A percentile compares a stretch with the other conserved stretches of the same genome.
phyloP scores from a whole-genome alignment of 495 filamentous ascomycete genomes.

The Trichoderma asperelloides region DNA sequence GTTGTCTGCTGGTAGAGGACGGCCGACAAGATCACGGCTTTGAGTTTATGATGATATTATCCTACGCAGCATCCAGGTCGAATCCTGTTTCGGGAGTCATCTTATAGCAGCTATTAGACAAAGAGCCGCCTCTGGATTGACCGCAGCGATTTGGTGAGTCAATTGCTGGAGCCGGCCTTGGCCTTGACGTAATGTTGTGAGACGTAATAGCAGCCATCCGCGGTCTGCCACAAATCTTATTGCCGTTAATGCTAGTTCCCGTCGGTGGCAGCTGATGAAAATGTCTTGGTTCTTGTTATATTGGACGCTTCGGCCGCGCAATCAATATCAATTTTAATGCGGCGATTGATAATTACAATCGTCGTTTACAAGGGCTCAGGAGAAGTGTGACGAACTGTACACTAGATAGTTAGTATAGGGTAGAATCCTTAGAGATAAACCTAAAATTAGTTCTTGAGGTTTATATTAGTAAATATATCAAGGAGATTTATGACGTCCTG shows the following conservation, averaged over 20 bases:
- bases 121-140: not conserved
- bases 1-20: conserved; percentile 37
- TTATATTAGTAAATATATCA: no score
- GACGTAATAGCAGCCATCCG: conserved; percentile 20
- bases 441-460: no score
- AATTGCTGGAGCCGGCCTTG: conserved; percentile 13
- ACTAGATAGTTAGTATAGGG: no score
- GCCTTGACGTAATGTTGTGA: conserved; percentile 19
- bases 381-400: no score
- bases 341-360: conserved; percentile 14
- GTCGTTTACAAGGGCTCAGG: not conserved
- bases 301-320: conserved; percentile 10
- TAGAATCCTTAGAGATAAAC: no score
- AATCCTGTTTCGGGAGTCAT: not conserved
- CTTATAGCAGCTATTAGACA: not conserved
- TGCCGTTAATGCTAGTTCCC: conserved; percentile 13
- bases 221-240: conserved; percentile 21
- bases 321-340: conserved; percentile 14
- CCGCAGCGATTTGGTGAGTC: conserved; percentile 13
- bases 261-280: conserved; percentile 16
- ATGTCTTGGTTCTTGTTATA: conserved; percentile 16
- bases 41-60: not conserved
- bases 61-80: not conserved
- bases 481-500: no score
- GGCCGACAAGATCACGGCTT: conserved; percentile 34